These are phyloP conservation scores for Tetraselmis chui DNA, from an alignment of 139 green algal species.

Conservation along the genomic window DNA sequence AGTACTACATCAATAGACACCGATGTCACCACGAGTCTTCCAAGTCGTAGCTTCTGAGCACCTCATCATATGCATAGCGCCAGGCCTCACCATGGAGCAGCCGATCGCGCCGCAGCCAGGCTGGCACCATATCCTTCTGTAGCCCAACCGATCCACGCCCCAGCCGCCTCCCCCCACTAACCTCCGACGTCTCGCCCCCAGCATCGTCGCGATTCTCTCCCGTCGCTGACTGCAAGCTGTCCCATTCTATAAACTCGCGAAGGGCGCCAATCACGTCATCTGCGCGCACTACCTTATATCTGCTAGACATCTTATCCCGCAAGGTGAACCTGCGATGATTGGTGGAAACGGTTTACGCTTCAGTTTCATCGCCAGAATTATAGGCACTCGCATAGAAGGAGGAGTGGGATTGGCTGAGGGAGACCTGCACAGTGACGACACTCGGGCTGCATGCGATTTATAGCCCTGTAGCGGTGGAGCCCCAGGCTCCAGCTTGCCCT, in stretches of 20 bases:
- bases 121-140: not conserved
- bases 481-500: not conserved
- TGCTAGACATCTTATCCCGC: not conserved
- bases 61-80: too few relatives aligned
- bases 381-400: not conserved
- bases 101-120: not conserved
- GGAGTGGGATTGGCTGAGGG: not conserved
- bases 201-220: not conserved
- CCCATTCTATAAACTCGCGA: not conserved
- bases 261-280: not conserved
- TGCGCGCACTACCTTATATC: not conserved
- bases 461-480: not conserved
- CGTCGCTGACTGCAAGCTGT: not conserved
- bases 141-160: not conserved
- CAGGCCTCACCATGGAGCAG: not conserved
- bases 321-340: not conserved
- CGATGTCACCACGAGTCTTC: too few relatives aligned
- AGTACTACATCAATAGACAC: too few relatives aligned
- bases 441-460: not conserved
- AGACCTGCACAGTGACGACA: not conserved
- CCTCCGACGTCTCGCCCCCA: not conserved
- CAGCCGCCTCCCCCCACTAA: not conserved
- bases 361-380: too few relatives aligned
- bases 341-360: not conserved
- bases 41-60: too few relatives aligned